Evolutionary conservation across 2,329 filamentous ascomycete species (phyloP), one percentile per base, ranked within the genome.

Genomic region (Colletotrichum sp.): DNA sequence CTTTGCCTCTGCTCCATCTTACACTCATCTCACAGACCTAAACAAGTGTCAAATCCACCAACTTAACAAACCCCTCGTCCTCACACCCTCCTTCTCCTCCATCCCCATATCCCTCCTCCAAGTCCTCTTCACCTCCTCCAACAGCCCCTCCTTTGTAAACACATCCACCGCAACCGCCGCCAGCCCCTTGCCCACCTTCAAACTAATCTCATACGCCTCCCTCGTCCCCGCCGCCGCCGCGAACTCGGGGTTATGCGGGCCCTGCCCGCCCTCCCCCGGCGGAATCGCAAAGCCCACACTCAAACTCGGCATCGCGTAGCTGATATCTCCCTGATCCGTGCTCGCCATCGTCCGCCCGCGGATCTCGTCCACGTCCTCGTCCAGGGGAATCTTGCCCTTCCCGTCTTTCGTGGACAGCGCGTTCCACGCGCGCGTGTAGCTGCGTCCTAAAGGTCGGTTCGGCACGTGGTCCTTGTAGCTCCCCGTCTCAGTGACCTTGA

Each of bases 301-400:
- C 48, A 92, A 80, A 69, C 88, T 90, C 52, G 90, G 91, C 84
- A 92, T 86, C 2, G 85, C 88, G 78, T 92, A 88, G 77, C 88
- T 91, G 69, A 92, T 81, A 76, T 92, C 87, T 0, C 91, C 91
- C 81, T 92, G 90, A 79, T 92, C 91, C 0, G 90, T 91, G 77
- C 89, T 90, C 6, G 90, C 90, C 78, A 84, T 86, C n/a, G 86
- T 88, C 28, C 82, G 79, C 1, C 87, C 86, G 5, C 81, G 78
- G 12, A 85, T 80, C 68, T 85, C 81, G 71, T 89, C 87, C 8
- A 86, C 64, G 4, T 87, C 85, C 13, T 83, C 83, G 34, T 85
- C 82, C 2, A 76, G 75, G 0, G 83, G 80, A 76, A 85, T 86
- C 13, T 73, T 64, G 3, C 73, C 63, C n/a, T 72, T 77, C 10